phyloP scores from a whole-genome alignment of 371 early-diverging fungal genomes.

The Apophysomyces trapeziformis region DNA sequence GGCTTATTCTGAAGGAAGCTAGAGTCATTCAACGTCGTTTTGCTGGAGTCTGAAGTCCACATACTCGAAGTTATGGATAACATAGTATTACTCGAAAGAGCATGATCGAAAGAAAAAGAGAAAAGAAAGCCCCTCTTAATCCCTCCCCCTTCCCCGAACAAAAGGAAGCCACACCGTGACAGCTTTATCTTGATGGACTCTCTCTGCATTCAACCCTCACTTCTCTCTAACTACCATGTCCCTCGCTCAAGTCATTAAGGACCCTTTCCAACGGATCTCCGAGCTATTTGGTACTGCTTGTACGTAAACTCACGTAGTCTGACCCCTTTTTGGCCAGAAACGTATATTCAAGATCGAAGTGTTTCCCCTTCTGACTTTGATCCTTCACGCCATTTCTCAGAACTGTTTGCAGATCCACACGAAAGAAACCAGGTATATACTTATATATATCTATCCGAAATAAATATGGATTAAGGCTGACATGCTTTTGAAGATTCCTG shows the following conservation, averaged over 20 bases:
- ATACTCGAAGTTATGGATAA: slow-evolving; percentile 10
- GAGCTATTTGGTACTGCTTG: slow-evolving; percentile 20
- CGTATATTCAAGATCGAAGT: slow-evolving; percentile 18
- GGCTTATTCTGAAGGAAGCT: slow-evolving; percentile 12
- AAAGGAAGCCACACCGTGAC: slow-evolving; percentile 16
- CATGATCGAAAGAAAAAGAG: slow-evolving; percentile 5
- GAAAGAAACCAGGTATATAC: slow-evolving; percentile 25
- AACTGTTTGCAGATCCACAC: slow-evolving; percentile 17
- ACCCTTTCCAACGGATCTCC: slow-evolving; percentile 17
- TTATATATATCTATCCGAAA: not conserved
- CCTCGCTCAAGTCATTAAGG: slow-evolving; percentile 15
- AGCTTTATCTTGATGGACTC: slow-evolving; percentile 8
- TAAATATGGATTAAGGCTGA: not conserved
- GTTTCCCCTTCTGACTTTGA: slow-evolving; percentile 22
- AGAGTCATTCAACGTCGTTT: slow-evolving; percentile 6
- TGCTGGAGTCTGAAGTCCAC: slow-evolving; percentile 10
- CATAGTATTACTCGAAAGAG: slow-evolving; percentile 8
- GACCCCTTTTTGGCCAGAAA: slow-evolving; percentile 14
- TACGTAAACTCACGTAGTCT: not conserved
- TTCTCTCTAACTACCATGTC: not conserved
- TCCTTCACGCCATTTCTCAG: slow-evolving; percentile 22
- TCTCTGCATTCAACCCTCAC: slow-evolving; percentile 1
- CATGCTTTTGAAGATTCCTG: slow-evolving; percentile 44
- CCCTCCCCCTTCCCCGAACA: not conserved
- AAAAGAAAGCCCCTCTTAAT: not conserved